Evolutionary conservation across 1,284 basidiomycete genomes (phyloP).

Genomic region (Ustilago lituana): DNA sequence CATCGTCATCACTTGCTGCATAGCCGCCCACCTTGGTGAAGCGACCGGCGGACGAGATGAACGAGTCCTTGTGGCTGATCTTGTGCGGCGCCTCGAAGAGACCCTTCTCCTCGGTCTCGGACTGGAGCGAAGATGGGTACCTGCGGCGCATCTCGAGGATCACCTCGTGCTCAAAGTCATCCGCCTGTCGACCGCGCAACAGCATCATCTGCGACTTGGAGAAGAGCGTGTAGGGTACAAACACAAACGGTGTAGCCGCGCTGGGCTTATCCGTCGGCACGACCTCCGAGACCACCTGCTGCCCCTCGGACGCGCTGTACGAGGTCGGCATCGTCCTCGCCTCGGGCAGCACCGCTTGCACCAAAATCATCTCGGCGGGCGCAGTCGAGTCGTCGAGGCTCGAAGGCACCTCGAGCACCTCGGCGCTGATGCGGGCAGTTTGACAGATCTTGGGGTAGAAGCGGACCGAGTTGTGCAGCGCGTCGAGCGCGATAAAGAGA

Average conservation of each 20-base stretch:
- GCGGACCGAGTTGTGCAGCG: slow-evolving; percentile 69
- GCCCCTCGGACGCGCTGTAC: slow-evolving; percentile 66
- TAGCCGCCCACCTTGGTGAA: slow-evolving; percentile 34
- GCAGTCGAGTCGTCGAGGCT: slow-evolving; percentile 62
- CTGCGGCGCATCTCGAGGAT: slow-evolving; percentile 67
- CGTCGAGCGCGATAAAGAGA: slow-evolving; percentile 70
- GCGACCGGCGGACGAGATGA: slow-evolving; percentile 14
- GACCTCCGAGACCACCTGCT: slow-evolving; percentile 60
- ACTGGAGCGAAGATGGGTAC: slow-evolving; percentile 59
- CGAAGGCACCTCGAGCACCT: slow-evolving; percentile 70
- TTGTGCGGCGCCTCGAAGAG: slow-evolving; percentile 4
- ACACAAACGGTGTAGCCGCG: slow-evolving; percentile 70
- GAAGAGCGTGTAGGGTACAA: slow-evolving; percentile 71
- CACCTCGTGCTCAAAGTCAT: slow-evolving; percentile 68
- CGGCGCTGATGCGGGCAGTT: slow-evolving; percentile 69
- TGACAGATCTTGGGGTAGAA: slow-evolving; percentile 69
- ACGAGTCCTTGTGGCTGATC: slow-evolving; percentile 36
- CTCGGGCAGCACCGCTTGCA: slow-evolving; percentile 70
- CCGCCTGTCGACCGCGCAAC: slow-evolving; percentile 67
- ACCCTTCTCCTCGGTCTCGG: slow-evolving; percentile 59
- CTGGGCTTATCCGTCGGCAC: slow-evolving; percentile 67
- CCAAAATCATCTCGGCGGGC: slow-evolving; percentile 68
- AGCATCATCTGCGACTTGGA: slow-evolving; percentile 70
- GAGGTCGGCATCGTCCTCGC: slow-evolving; percentile 54
- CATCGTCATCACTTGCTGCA: slow-evolving; percentile 38